A percentile compares a stretch with the other conserved stretches of the same genome.
phyloP scores from a whole-genome alignment of 2,329 filamentous ascomycete species.

The Pseudogymnoascus sp. region DNA sequence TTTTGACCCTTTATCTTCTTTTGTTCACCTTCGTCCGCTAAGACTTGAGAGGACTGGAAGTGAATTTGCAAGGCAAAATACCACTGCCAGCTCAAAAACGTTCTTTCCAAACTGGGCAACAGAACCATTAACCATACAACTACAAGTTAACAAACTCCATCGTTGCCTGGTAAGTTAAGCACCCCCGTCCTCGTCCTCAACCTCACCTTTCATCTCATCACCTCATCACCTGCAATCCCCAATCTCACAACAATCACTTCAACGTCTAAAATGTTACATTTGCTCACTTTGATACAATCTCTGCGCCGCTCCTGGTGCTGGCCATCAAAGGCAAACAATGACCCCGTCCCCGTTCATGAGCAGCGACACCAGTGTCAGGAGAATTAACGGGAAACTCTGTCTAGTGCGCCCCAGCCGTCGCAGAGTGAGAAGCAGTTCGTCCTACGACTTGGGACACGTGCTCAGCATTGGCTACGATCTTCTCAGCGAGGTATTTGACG shows the following conservation, averaged over 20 bases:
- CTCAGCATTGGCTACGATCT: not conserved
- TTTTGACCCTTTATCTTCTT: not conserved
- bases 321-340: slow-evolving; percentile 1
- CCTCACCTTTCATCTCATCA: not conserved
- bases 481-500: not conserved
- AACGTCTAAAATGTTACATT: not conserved
- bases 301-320: not conserved
- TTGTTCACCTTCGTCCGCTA: not conserved
- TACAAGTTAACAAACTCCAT: not conserved
- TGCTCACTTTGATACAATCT: not conserved
- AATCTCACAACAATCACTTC: not conserved
- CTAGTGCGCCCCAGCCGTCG: not conserved
- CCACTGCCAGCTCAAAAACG: not conserved
- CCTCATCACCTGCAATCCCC: not conserved
- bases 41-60: not conserved
- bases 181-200: not conserved
- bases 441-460: not conserved
- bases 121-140: not conserved
- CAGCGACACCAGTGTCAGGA: not conserved
- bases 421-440: not conserved
- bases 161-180: not conserved
- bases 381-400: slow-evolving; percentile 5
- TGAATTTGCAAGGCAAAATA: not conserved
- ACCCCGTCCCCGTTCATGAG: not conserved
- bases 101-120: not conserved